Conservation (phyloP, 2,329 filamentous ascomycete genomes). For the Alternaria arbusti region DNA sequence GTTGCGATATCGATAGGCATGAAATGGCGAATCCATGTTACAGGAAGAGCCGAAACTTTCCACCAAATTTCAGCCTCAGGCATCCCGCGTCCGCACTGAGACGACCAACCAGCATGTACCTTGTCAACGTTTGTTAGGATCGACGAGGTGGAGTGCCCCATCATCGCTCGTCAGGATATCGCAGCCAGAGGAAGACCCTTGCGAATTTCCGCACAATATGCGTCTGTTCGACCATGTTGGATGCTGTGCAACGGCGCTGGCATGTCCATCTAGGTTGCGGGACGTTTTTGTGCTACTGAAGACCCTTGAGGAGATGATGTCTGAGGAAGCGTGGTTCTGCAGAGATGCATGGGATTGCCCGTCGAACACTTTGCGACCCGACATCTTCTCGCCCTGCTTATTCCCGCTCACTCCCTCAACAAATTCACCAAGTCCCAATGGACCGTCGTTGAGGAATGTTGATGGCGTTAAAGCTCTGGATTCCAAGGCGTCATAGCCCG, state of each 20-base stretch:
- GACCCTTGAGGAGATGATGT: constrained; percentile 9
- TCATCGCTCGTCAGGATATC: constrained; percentile 21
- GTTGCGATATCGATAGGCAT: constrained; percentile 1
- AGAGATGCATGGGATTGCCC: constrained; percentile 29
- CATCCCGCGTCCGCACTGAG: constrained; percentile 7
- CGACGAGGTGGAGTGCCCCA: constrained; percentile 25
- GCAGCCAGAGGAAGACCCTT: constrained; percentile 14
- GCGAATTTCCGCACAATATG: background rate
- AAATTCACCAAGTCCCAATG: constrained; percentile 18
- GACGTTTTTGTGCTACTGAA: constrained; percentile 25
- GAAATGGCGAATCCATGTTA: background rate
- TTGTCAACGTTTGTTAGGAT: constrained; percentile 22
- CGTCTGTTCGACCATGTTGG: constrained; percentile 18
- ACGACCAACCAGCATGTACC: background rate
- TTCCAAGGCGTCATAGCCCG: constrained; percentile 33
- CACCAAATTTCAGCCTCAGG: constrained; percentile 4
- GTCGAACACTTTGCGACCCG: constrained; percentile 20
- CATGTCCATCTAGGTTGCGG: constrained; percentile 20
- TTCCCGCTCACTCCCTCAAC: constrained; percentile 13
- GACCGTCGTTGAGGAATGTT: constrained; percentile 23
- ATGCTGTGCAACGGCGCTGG: constrained; percentile 1
- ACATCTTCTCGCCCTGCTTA: constrained; percentile 10
- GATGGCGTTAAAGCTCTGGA: constrained; percentile 19
- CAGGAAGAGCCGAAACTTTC: background rate
- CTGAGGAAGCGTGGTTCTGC: constrained; percentile 32